Evolutionary conservation across 1,284 basidiomycete genomes (phyloP), one percentile per base, ranked within the genome.

Genomic region (Sporisorium graminicola): DNA sequence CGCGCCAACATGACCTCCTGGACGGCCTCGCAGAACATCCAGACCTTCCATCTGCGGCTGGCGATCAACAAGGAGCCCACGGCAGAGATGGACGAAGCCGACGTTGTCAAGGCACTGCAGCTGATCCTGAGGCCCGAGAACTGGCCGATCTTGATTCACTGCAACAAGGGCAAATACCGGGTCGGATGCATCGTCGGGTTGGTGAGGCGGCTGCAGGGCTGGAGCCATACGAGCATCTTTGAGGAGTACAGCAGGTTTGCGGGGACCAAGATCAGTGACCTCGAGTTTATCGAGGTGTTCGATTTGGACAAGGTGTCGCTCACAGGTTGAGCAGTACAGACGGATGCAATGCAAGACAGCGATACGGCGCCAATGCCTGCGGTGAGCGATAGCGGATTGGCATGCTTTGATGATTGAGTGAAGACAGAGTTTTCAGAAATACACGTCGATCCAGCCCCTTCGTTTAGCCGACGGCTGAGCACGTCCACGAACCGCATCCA

Each of bases 131-230:
- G 80, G 56, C 64, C 63, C 24, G 47, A 61, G 8, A 82, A 85
- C 42, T 67, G 73, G 51, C 84, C 83, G 3, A 76, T 83, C 26
- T 68, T 85, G 29, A 72, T 85, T 24, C 84, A 85, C 54, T 85
- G 84, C 74, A 85, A 85, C 57, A 85, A 85, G 53, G 84, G 83
- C 47, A 82, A 83, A 58, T 83, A 84, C 54, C 65, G 84, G 26
- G 83, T 84, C 8, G 84, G 84, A 0, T 80, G 80, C 57, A 56
- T 85, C 13, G 80, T 82, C 0, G 84, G 82, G 2, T 58, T 82
- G 58, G 33, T 85, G 1, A 73, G 84, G 8, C 71, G 81, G 37
- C 53, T 85, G 31, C 84, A 85, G 43, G 78, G 82, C 12, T 85
- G 84, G 84, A 82, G 76, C 47, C 78, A 85, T 58, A 84, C 83